Conservation (phyloP, 495 filamentous ascomycete genomes). For the Hypoxylon rickii region DNA sequence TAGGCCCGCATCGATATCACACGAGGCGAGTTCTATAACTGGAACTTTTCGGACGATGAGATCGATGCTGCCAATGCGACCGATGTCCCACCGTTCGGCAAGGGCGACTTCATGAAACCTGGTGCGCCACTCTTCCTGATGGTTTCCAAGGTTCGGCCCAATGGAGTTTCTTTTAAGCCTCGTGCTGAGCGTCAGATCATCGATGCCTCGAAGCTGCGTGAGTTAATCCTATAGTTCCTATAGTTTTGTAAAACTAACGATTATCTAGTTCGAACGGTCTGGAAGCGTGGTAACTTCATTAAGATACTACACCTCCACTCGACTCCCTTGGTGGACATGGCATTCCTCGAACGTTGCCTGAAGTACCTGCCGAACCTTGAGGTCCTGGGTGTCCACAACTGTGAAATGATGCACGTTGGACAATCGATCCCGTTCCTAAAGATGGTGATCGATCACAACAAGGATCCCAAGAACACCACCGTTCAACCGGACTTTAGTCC, state of each 20-base stretch:
- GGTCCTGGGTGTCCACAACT: constrained; percentile 31
- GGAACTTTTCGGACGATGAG: constrained; percentile 2
- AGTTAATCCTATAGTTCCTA: no score
- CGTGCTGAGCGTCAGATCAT: background rate
- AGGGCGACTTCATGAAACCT: background rate
- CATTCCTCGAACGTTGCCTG: constrained; percentile 11
- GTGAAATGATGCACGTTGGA: constrained; percentile 34
- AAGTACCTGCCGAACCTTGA: constrained; percentile 14
- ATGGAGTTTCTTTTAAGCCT: no score
- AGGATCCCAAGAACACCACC: background rate
- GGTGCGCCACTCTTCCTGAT: background rate
- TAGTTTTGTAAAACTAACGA: no score
- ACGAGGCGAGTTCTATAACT: constrained; percentile 3
- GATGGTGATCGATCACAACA: constrained; percentile 11
- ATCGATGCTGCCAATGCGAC: background rate
- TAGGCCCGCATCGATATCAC: constrained; percentile 13
- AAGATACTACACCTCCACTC: constrained; percentile 23
- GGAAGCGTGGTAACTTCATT: constrained; percentile 13
- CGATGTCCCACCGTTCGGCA: no score
- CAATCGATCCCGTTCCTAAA: constrained; percentile 9
- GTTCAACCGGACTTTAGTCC: constrained; percentile 30
- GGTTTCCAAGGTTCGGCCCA: constrained; percentile 1
- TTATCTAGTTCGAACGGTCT: no score
- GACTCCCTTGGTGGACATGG: constrained; percentile 11
- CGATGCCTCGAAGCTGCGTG: no score